These are phyloP conservation scores for Aleurites moluccanus DNA, from an alignment of 441 rosid genomes.

Conservation along the genomic window DNA sequence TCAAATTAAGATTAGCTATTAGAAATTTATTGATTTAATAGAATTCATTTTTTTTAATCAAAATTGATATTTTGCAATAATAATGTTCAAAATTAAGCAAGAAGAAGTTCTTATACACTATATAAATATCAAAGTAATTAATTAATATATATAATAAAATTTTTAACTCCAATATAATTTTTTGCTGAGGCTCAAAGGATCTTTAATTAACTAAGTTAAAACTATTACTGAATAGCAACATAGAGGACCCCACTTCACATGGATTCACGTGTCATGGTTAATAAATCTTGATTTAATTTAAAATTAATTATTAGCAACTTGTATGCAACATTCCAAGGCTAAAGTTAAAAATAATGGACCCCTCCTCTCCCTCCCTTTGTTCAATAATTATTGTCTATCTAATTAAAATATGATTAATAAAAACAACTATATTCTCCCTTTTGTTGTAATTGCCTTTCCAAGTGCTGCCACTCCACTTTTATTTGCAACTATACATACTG, in stretches of 20 bases:
- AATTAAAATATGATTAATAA: constrained; percentile 8
- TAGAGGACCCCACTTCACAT: constrained; percentile 52
- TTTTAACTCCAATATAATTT: too few relatives aligned
- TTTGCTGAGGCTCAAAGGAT: constrained; percentile 24
- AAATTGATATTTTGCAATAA: too few relatives aligned
- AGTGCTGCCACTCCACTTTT: constrained; percentile 28
- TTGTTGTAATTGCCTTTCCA: constrained; percentile 24
- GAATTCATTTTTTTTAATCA: too few relatives aligned
- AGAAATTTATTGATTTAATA: too few relatives aligned
- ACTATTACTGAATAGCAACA: constrained; percentile 27
- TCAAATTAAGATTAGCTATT: too few relatives aligned
- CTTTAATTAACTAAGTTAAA: not conserved
- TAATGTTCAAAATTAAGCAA: not conserved
- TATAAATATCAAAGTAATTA: too few relatives aligned
- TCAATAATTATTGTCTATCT: constrained; percentile 33
- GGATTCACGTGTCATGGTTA: constrained; percentile 42
- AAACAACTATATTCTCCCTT: constrained; percentile 23
- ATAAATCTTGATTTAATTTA: constrained; percentile 24
- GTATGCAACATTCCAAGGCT: constrained; percentile 28
- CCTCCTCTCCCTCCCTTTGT: not conserved
- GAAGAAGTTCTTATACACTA: not conserved
- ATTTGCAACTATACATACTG: not conserved
- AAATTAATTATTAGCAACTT: constrained; percentile 23
- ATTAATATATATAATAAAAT: not conserved
- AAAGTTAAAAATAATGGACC: constrained; percentile 35